These are phyloP conservation scores for Rhizopus sp. DNA, from an alignment of 371 early-diverging fungal species.

Conservation along the genomic window DNA sequence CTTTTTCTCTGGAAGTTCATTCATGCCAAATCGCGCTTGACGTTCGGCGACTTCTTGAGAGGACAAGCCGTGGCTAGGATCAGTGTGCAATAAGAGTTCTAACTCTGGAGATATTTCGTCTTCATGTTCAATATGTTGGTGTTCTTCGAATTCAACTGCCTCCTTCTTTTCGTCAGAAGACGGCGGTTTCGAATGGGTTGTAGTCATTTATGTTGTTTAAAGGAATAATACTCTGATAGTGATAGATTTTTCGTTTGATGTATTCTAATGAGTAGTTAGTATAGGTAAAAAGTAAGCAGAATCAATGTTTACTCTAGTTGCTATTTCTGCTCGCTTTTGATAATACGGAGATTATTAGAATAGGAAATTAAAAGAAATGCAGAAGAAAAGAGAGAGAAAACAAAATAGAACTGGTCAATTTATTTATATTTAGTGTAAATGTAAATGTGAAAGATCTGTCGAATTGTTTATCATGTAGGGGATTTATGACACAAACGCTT, in stretches of 20 bases:
- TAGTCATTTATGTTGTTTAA: background rate
- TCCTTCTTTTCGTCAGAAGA: slow-evolving; percentile 19
- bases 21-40: slow-evolving; percentile 59
- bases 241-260: background rate
- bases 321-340: background rate
- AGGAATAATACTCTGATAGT: background rate
- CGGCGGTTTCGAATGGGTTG: slow-evolving; percentile 23
- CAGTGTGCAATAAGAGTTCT: slow-evolving; percentile 67
- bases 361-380: background rate
- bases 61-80: slow-evolving; percentile 62
- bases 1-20: slow-evolving; percentile 80
- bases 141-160: slow-evolving; percentile 30
- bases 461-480: background rate
- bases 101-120: slow-evolving; percentile 74
- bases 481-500: background rate
- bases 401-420: background rate
- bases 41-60: slow-evolving; percentile 61
- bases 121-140: slow-evolving; percentile 33
- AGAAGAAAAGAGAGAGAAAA: background rate
- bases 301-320: too few species aligned
- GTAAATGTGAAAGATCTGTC: background rate
- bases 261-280: too few species aligned
- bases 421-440: background rate
- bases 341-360: background rate
- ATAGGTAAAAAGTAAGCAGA: background rate